phyloP scores from a whole-genome alignment of 108 stramenopile species.

The Cyclotella atomus region DNA sequence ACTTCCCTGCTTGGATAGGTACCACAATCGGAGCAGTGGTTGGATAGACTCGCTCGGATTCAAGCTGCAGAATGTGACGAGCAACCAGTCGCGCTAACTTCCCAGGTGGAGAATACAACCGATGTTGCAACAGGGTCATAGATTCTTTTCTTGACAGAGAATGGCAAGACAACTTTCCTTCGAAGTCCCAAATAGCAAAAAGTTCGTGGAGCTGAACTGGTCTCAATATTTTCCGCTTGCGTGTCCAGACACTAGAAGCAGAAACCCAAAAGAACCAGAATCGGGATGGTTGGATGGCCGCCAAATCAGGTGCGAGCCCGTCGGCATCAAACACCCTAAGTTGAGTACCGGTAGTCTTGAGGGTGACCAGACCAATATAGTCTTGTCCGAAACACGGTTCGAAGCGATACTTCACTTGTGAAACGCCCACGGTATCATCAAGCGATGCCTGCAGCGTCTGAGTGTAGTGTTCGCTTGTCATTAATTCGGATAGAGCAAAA shows the following conservation, averaged over 20 bases:
- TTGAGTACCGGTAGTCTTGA: background rate
- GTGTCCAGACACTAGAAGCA: background rate
- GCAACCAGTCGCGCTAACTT: background rate
- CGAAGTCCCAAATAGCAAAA: conserved; percentile 15
- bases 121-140: background rate
- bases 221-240: background rate
- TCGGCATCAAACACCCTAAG: conserved; percentile 3
- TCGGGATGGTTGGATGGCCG: background rate
- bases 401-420: background rate
- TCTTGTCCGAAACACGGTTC: background rate
- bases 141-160: background rate
- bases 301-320: conserved; percentile 4
- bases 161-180: background rate
- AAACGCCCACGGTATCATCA: conserved; percentile 2
- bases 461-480: conserved; percentile 1
- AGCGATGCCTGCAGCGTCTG: conserved; percentile 2
- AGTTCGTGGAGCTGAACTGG: background rate
- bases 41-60: background rate
- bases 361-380: background rate
- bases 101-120: conserved; percentile 1
- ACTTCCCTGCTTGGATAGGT: background rate
- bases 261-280: conserved; percentile 4
- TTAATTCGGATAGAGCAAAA: background rate
- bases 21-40: background rate
- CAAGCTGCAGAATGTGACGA: background rate